A percentile compares a stretch with the other conserved stretches of the same genome.
Evolutionary conservation across 495 filamentous ascomycete species (phyloP).

Genomic region (Hypoxylon intermedium): DNA sequence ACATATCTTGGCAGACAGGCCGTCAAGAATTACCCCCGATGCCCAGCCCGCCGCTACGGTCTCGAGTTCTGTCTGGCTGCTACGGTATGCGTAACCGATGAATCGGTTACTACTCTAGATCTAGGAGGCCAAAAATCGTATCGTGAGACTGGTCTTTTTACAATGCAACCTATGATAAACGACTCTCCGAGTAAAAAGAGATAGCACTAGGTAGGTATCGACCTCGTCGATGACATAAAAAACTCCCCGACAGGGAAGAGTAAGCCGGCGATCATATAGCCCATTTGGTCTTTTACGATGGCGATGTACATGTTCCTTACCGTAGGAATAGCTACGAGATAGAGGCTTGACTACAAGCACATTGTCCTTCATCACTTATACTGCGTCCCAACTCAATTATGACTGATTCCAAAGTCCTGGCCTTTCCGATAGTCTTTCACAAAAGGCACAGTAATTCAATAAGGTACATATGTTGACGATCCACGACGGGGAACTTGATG

Average conservation of each 20-base stretch:
- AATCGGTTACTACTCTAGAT: background rate
- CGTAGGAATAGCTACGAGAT: no score
- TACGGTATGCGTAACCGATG: background rate
- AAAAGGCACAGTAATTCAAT: background rate
- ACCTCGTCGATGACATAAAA: no score
- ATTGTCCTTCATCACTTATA: background rate
- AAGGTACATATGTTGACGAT: slow-evolving; percentile 36
- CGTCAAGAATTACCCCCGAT: slow-evolving; percentile 6
- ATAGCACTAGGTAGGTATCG: no score
- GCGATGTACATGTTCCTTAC: no score
- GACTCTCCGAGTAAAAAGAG: no score
- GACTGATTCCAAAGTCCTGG: no score
- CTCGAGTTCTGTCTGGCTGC: slow-evolving; percentile 2
- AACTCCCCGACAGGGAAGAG: no score
- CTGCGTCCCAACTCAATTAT: background rate
- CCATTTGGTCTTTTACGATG: no score
- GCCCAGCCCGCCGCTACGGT: slow-evolving; percentile 8
- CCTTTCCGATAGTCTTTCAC: no score
- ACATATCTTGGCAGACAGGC: slow-evolving; percentile 28
- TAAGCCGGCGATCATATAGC: no score
- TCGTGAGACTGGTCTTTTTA: background rate
- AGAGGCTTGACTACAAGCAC: no score
- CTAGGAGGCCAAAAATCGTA: background rate
- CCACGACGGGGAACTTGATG: slow-evolving; percentile 35
- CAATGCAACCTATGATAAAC: no score